A percentile compares a stretch with the other conserved stretches of the same genome.
phyloP scores from a whole-genome alignment of 768 basidiomycete species.

The Tylopilus sp. region DNA sequence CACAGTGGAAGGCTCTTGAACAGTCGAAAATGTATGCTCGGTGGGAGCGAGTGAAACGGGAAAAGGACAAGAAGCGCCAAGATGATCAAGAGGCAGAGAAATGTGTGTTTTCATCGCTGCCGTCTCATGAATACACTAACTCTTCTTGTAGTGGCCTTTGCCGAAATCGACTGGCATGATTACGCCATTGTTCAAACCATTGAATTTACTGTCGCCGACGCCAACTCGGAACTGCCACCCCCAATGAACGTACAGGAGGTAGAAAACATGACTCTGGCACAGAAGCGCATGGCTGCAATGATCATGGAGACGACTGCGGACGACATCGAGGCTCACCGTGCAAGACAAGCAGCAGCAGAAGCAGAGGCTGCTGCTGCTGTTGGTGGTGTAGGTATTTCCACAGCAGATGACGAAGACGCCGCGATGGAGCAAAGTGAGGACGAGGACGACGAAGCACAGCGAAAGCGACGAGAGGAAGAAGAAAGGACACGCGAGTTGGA shows the following conservation, averaged over 20 bases:
- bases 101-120: conserved; percentile 45
- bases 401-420: conserved; percentile 53
- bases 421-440: conserved; percentile 80
- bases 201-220: conserved; percentile 93
- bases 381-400: conserved; percentile 51
- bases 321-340: conserved; percentile 79
- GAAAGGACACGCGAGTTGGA: conserved; percentile 69
- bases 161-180: conserved; percentile 99
- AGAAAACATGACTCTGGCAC: conserved; percentile 93
- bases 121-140: conserved; percentile 1
- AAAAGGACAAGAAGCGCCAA: conserved; percentile 80
- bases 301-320: conserved; percentile 94
- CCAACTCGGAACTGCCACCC: conserved; percentile 87
- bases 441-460: conserved; percentile 68
- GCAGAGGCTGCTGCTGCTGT: conserved; percentile 83
- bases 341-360: conserved; percentile 80
- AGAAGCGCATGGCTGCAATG: conserved; percentile 98
- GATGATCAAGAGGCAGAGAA: conserved; percentile 93
- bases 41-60: conserved; percentile 83
- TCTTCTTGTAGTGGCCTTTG: conserved; percentile 68
- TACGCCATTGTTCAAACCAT: conserved; percentile 98
- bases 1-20: conserved; percentile 77
- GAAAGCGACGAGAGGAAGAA: conserved; percentile 62
- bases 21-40: conserved; percentile 74
- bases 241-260: conserved; percentile 95